Percentiles rank a stretch among this genome's conserved stretches.
Conservation (phyloP, 208 protist species). For the Acanthamoeba rhysodes region DNA sequence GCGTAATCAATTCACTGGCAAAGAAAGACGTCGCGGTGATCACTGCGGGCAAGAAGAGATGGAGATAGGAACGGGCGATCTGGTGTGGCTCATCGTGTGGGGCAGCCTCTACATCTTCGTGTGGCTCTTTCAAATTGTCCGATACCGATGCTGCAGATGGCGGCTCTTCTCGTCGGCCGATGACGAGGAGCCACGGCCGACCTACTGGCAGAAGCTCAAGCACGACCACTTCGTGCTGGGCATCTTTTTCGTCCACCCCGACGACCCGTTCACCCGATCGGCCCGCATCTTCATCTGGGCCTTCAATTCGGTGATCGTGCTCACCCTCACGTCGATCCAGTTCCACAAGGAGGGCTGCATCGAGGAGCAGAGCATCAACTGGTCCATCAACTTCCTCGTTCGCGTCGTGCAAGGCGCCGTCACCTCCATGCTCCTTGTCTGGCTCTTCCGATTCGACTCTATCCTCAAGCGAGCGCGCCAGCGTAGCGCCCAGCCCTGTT, state of each 20-base stretch:
- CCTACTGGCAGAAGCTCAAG: constrained; percentile 63
- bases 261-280: constrained; percentile 33
- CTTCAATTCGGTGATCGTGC: constrained; percentile 51
- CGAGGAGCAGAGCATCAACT: constrained; percentile 59
- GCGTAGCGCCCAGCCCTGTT: neutral
- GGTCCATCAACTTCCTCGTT: constrained; percentile 52
- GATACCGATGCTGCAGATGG: constrained; percentile 15
- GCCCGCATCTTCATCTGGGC: constrained; percentile 34
- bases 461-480: neutral
- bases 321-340: constrained; percentile 61
- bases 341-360: constrained; percentile 46
- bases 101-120: constrained; percentile 20
- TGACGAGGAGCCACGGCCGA: neutral
- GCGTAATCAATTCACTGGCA: no score
- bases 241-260: constrained; percentile 56
- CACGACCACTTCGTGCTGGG: constrained; percentile 71
- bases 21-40: no score
- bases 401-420: constrained; percentile 39
- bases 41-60: no score
- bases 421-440: constrained; percentile 70
- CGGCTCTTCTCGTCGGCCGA: neutral
- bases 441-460: constrained; percentile 50
- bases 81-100: constrained; percentile 35
- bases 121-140: neutral
- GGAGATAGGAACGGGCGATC: neutral